Base-by-base conservation (phyloP, 139 green algal species). In the Parachlorella kessleri region DNA sequence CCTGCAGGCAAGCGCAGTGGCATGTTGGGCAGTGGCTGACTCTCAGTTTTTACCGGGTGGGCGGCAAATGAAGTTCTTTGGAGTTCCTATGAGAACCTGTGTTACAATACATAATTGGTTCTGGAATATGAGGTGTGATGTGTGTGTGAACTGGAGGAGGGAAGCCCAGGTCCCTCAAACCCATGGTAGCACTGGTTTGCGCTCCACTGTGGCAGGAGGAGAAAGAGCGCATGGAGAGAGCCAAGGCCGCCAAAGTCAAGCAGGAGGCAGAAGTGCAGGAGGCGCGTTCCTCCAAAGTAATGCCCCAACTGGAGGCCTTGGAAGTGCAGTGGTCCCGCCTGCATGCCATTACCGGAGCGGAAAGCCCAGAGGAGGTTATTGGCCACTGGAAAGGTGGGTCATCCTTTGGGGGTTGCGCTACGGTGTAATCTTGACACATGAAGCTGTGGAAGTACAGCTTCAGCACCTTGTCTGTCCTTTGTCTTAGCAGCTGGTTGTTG, bases 241-340 rank as follows among this genome's bases (percentile, higher is more conserved):
- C 94, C 79, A 83, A 88, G 64, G 84, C 70, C 14, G 53, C 66
- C 28, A 80, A 72, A 65, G 40, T 54, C 35, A 75, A 77, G 66
- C 33, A 81, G 35, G 76, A 78, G 40, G 73, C 63, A 21, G 33
- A 53, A 8, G 74, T 79, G 64, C 72, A 48, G 7, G 77, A 83
- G 42, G 42, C 48, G 24, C 66, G 73, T 7, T 54, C 63, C 38
- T 80, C 66, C 14, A 85, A 85, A 4, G 81, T 95, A 67, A 86
- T 54, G 78, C 92, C 85, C 76, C 82, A 95, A 87, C 88, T 97
- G 36, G 90, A 97, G 66, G 88, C 83, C 0, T 91, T 97, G 90
- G 91, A 97, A 78, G 87, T 88, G 7, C 85, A 73, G 42, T 97
- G 93, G 93, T 92, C 91, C 68, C 83, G 90, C 42, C 87, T 97